phyloP scores from a whole-genome alignment of 1,284 basidiomycete species.

The Wallemia hederae region DNA sequence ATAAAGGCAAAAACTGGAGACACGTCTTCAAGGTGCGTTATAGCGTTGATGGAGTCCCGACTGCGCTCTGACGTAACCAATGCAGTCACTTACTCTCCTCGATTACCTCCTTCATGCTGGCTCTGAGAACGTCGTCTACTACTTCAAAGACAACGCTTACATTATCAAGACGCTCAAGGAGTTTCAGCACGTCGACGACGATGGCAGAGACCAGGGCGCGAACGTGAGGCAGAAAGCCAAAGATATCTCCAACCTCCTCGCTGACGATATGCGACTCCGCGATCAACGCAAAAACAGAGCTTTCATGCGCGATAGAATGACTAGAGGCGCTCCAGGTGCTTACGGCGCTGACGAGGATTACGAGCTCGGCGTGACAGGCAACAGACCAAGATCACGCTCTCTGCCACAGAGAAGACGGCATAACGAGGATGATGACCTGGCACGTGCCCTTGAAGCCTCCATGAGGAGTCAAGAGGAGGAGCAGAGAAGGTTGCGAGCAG shows the following conservation, averaged over 20 bases:
- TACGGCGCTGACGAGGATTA: constrained; percentile 20
- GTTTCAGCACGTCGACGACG: constrained; percentile 89
- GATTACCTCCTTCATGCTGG: constrained; percentile 93
- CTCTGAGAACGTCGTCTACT: constrained; percentile 91
- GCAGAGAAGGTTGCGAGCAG: neutral
- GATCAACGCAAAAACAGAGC: constrained; percentile 61
- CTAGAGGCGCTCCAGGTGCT: constrained; percentile 24
- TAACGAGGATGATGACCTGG: constrained; percentile 24
- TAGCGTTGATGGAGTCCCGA: neutral
- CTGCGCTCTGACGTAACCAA: neutral
- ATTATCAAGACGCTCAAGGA: constrained; percentile 97
- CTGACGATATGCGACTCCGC: constrained; percentile 57
- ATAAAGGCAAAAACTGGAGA: constrained; percentile 99
- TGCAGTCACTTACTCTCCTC: constrained; percentile 69
- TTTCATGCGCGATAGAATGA: constrained; percentile 83
- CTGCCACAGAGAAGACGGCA: constrained; percentile 1
- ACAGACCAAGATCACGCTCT: neutral
- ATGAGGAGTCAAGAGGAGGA: constrained; percentile 14
- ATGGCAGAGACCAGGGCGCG: constrained; percentile 85
- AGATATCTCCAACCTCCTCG: constrained; percentile 87
- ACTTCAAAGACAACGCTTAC: constrained; percentile 93
- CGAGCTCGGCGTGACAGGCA: constrained; percentile 2
- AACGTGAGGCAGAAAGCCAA: constrained; percentile 99
- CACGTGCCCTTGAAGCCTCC: constrained; percentile 20
- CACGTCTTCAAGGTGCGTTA: constrained; percentile 79